These are phyloP conservation scores for Nyctanthes arbortristis DNA, from an alignment of 257 asterid species.

Conservation along the genomic window DNA sequence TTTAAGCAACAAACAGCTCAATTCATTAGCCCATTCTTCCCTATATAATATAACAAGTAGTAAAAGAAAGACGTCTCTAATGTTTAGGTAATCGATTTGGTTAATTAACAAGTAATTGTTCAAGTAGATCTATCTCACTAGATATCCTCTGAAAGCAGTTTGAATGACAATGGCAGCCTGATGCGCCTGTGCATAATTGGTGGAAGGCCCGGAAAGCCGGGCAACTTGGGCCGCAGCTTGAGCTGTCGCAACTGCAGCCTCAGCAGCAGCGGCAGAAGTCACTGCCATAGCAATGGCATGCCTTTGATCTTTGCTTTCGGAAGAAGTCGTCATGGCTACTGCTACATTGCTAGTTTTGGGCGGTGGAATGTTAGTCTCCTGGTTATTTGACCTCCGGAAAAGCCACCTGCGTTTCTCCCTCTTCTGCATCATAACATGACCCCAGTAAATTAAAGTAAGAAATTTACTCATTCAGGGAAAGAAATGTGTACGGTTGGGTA, in stretches of 20 bases:
- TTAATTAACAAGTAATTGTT: too few relatives aligned
- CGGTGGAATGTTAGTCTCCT: slow-evolving; percentile 14
- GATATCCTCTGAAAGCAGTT: slow-evolving; percentile 46
- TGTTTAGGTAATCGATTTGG: background rate
- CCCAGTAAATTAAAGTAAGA: background rate
- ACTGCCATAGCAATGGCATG: slow-evolving; percentile 40
- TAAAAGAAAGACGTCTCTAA: background rate
- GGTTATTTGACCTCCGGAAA: slow-evolving; percentile 30
- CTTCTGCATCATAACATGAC: slow-evolving; percentile 30
- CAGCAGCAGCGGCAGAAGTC: slow-evolving; percentile 42
- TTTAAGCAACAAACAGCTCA: background rate
- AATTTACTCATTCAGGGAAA: background rate
- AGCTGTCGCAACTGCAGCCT: slow-evolving; percentile 38
- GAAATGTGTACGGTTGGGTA: too few relatives aligned
- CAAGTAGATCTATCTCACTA: slow-evolving; percentile 30
- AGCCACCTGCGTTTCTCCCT: slow-evolving; percentile 43
- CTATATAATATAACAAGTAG: background rate
- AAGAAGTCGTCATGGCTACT: background rate
- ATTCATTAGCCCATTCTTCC: background rate
- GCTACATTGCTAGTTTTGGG: background rate
- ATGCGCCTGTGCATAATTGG: slow-evolving; percentile 16
- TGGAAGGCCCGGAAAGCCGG: slow-evolving; percentile 25
- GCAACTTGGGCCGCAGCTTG: slow-evolving; percentile 36
- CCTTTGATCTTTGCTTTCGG: slow-evolving; percentile 22
- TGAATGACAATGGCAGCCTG: slow-evolving; percentile 38